A percentile compares a stretch with the other conserved stretches of the same genome.
phyloP scores from a whole-genome alignment of 2,329 filamentous ascomycete genomes.

The Venturia aucupariae region DNA sequence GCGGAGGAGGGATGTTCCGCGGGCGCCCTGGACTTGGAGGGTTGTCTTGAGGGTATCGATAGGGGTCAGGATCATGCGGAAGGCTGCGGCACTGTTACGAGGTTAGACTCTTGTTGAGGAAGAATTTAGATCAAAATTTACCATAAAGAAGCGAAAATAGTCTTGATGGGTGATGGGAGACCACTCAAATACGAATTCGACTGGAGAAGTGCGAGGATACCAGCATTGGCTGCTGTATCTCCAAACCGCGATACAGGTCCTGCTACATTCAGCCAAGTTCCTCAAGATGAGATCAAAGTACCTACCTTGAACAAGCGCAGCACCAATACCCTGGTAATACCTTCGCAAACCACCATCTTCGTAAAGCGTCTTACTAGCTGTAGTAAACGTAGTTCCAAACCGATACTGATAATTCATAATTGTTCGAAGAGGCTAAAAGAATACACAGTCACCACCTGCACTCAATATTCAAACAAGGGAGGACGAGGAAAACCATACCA shows the following conservation, averaged over 20 bases:
- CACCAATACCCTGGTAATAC: background rate
- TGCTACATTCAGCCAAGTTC: background rate
- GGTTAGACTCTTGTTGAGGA: background rate
- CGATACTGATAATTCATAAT: background rate
- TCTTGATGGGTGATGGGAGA: background rate
- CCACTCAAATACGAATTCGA: background rate
- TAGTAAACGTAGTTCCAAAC: background rate
- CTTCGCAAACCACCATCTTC: background rate
- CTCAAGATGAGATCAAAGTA: background rate
- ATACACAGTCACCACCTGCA: background rate
- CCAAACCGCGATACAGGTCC: background rate
- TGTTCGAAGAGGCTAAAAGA: background rate
- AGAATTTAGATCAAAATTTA: background rate
- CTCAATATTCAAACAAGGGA: background rate
- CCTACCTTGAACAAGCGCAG: background rate
- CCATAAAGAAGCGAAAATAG: background rate
- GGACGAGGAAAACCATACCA: background rate
- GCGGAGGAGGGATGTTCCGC: background rate
- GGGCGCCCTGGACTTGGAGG: background rate
- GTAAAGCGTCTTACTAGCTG: background rate
- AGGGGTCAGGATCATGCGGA: background rate
- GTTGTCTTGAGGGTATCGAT: background rate
- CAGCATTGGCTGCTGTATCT: background rate
- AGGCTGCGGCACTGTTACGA: background rate
- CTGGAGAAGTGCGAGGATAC: background rate